Percentiles rank a stretch among this genome's conserved stretches.
These are phyloP conservation scores for Cryptococcus jaspeensis DNA, from an alignment of 1,284 basidiomycete genomes.

Conservation along the genomic window DNA sequence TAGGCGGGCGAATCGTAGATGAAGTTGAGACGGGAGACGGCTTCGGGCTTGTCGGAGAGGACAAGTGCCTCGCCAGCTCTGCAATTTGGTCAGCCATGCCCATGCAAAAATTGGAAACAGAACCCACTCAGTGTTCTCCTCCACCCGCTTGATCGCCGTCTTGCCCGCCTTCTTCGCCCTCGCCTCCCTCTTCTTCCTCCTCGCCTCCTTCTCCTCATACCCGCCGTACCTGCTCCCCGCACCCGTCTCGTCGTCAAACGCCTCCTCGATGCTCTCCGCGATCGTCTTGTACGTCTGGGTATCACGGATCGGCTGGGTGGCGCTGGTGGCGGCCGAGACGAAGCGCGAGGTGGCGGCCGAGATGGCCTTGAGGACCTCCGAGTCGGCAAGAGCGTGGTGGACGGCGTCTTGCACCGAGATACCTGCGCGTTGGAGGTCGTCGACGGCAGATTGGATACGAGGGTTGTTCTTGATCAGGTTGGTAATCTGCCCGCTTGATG, in stretches of 20 bases:
- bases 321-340: conserved; percentile 68
- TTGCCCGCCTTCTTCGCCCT: conserved; percentile 80
- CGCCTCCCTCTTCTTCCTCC: conserved; percentile 69
- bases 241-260: conserved; percentile 76
- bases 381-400: conserved; percentile 86
- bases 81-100: background rate
- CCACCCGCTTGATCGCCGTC: conserved; percentile 56
- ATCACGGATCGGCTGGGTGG: conserved; percentile 90
- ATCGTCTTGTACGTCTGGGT: conserved; percentile 92
- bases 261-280: conserved; percentile 83
- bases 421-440: conserved; percentile 83
- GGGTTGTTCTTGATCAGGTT: conserved; percentile 98
- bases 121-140: conserved; percentile 73
- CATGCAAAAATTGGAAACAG: background rate
- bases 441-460: conserved; percentile 80
- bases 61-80: conserved; percentile 84
- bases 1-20: conserved; percentile 61
- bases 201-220: conserved; percentile 86
- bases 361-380: conserved; percentile 75
- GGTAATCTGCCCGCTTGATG: conserved; percentile 54
- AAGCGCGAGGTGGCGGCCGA: conserved; percentile 75
- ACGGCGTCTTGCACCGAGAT: conserved; percentile 93
- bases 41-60: conserved; percentile 59
- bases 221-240: conserved; percentile 76
- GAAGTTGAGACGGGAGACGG: conserved; percentile 58